Base-by-base conservation (phyloP, 1,139 yeast genomes). In the Candida sp. region DNA sequence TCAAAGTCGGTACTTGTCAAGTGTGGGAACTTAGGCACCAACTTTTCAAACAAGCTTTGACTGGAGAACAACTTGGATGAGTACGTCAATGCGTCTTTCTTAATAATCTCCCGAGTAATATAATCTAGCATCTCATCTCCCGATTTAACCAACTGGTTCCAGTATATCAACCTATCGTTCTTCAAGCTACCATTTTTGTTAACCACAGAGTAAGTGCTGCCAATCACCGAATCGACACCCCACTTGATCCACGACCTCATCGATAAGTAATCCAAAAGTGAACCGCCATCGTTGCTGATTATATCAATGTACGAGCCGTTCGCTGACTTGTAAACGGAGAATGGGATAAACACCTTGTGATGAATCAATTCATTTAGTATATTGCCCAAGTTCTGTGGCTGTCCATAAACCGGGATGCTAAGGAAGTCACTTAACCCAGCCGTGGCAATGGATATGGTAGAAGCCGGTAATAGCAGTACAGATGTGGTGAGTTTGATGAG, bases 381-480 rank as follows among this genome's bases (percentile, higher is more conserved):
- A 6, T 52, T 42, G 0, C 59, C 62, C 32, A 75, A 38, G 25
- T 67, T 54, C 40, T 58, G 52, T 0, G 80, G 80, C 28, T 57
- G 54, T 0, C 78, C 78, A 49, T 67, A 63, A 0, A 60, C 55
- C 1, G 74, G 68, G 5, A 72, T 48, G 7, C 64, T 54, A 40
- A 75, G 58, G 7, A 51, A 46, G 17, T 57, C 58, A 1, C 51
- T 38, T 37, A 73, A 53, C 17, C 55, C 59, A 2, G 73, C 72
- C 2, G 68, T 56, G 3, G 69, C 58, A 1, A 73, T 48, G 1
- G 68, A 61, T 8, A 72, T 45, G 25, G 51, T 46, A 0, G 71
- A 63, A 27, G 55, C 57, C 6, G 49, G 42, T 8, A 48, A 37
- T 33, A 46, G 39, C 9, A 33, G 35, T 22, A 32, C 37, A 4